These are phyloP conservation scores for Letharia columbiana DNA, from an alignment of 495 filamentous ascomycete genomes.

Conservation along the genomic window DNA sequence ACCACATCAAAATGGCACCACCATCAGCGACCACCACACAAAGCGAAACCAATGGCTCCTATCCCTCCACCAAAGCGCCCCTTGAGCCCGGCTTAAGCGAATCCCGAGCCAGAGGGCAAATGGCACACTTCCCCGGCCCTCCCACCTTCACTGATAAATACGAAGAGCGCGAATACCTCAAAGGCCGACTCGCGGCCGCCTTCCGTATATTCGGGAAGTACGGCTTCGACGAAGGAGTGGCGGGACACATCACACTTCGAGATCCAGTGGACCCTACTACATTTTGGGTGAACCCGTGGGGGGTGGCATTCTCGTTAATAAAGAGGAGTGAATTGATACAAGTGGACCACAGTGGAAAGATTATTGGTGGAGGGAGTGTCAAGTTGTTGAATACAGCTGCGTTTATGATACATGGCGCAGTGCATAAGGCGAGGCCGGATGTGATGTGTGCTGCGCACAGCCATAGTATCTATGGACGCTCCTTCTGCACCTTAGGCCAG, in stretches of 20 bases:
- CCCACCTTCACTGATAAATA: constrained; percentile 53
- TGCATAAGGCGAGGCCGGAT: constrained; percentile 64
- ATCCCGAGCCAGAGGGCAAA: constrained; percentile 33
- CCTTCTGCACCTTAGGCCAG: constrained; percentile 58
- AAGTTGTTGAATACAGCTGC: constrained; percentile 59
- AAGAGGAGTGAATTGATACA: constrained; percentile 63
- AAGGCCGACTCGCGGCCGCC: constrained; percentile 56
- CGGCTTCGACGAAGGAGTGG: constrained; percentile 56
- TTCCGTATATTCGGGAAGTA: constrained; percentile 63
- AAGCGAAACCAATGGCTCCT: constrained; percentile 12
- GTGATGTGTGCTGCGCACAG: constrained; percentile 65
- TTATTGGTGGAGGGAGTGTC: constrained; percentile 58
- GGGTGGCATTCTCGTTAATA: constrained; percentile 60
- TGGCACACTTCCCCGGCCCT: constrained; percentile 37
- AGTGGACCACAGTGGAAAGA: constrained; percentile 54
- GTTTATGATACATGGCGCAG: constrained; percentile 58
- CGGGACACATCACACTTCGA: constrained; percentile 53
- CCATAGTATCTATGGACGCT: constrained; percentile 61
- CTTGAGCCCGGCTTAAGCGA: constrained; percentile 22
- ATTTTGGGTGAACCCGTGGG: constrained; percentile 81
- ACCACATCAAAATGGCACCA: constrained; percentile 21
- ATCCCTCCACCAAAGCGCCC: constrained; percentile 22
- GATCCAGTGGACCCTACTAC: constrained; percentile 59
- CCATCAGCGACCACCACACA: constrained; percentile 22
- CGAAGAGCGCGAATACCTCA: constrained; percentile 56